Percentiles rank a stretch among this genome's conserved stretches.
These are phyloP conservation scores for Globisporangium ultimum DNA, from an alignment of 352 stramenopile genomes.

Conservation along the genomic window DNA sequence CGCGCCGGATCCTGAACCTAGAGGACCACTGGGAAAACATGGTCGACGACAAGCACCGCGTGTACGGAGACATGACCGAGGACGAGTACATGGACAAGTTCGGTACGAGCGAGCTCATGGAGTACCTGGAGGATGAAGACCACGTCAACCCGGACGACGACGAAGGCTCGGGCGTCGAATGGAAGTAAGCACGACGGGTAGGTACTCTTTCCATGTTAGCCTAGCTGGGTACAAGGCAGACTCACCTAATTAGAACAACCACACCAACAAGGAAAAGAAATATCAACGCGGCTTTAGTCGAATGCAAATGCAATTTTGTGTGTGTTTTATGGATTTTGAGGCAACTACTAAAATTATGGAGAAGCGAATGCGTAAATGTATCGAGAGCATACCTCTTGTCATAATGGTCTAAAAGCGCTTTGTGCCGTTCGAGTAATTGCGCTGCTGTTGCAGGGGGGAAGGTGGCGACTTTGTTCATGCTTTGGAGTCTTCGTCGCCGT, in stretches of 20 bases:
- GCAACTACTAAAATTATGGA: too few species aligned
- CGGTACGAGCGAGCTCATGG: constrained; percentile 83
- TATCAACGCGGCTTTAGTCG: too few species aligned
- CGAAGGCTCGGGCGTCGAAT: constrained; percentile 45
- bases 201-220: background rate
- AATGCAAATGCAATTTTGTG: too few species aligned
- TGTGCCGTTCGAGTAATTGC: background rate
- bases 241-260: too few species aligned
- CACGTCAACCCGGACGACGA: constrained; percentile 26
- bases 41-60: constrained; percentile 76
- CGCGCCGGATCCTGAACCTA: constrained; percentile 65
- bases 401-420: background rate
- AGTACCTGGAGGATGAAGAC: constrained; percentile 72
- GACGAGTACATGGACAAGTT: constrained; percentile 89
- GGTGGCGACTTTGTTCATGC: background rate
- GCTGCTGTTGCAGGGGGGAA: background rate
- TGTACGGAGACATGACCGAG: constrained; percentile 79
- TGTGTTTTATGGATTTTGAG: too few species aligned
- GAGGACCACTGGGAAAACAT: constrained; percentile 86
- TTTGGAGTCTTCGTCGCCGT: background rate
- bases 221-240: background rate
- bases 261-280: too few species aligned
- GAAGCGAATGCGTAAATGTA: too few species aligned
- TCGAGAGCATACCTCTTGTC: too few species aligned
- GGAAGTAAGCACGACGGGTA: constrained; percentile 39